Evolutionary conservation across 768 basidiomycete species (phyloP).

Genomic region (Termitomyces sp.): DNA sequence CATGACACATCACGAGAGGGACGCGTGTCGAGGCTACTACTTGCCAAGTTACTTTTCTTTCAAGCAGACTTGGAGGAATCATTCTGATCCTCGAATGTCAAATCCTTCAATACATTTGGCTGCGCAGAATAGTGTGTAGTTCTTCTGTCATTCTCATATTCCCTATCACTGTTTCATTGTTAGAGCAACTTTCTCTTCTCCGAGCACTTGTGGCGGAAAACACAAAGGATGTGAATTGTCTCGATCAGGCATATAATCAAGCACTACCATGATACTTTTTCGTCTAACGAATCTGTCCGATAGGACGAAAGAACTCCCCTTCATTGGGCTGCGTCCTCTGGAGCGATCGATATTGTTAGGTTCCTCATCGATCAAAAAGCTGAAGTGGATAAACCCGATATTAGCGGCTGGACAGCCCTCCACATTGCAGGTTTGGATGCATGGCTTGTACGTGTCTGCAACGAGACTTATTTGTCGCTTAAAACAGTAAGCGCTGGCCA

Average conservation of each 20-base stretch:
- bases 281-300: not conserved
- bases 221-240: conserved; percentile 54
- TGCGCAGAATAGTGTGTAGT: conserved; percentile 59
- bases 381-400: conserved; percentile 65
- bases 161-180: not conserved
- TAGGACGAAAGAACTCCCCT: conserved; percentile 79
- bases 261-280: not conserved
- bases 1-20: conserved; percentile 7
- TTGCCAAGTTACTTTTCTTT: not conserved
- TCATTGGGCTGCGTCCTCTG: conserved; percentile 84
- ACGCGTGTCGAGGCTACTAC: not conserved
- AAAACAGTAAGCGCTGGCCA: conserved; percentile 76
- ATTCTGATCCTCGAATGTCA: conserved; percentile 10
- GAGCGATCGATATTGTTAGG: conserved; percentile 60
- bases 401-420: conserved; percentile 72
- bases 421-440: conserved; percentile 65
- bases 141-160: not conserved
- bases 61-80: not conserved
- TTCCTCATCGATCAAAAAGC: conserved; percentile 71
- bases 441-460: conserved; percentile 4
- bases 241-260: conserved; percentile 50
- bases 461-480: conserved; percentile 17
- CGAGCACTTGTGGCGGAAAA: conserved; percentile 63
- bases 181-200: conserved; percentile 73
- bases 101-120: conserved; percentile 56